These are phyloP conservation scores for Dillenia suffruticosa DNA, from an alignment of 164 flowering plant genomes.

Conservation along the genomic window DNA sequence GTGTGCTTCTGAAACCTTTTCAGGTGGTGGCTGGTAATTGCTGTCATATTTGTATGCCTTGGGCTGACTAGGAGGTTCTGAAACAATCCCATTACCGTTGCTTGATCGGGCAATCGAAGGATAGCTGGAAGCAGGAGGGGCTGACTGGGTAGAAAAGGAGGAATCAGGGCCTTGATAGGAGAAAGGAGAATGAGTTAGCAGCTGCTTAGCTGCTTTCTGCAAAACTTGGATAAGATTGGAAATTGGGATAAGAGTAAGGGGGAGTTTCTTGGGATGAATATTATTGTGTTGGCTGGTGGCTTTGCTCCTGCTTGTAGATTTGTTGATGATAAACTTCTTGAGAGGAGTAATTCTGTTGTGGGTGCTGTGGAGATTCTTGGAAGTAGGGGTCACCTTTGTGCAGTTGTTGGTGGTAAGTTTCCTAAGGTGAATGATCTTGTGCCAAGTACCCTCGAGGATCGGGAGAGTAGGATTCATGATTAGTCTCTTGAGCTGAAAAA, in stretches of 20 bases:
- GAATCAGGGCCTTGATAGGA: constrained; percentile 46
- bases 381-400: too few species aligned
- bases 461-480: too few species aligned
- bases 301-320: too few species aligned
- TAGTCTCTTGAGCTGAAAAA: constrained; percentile 2
- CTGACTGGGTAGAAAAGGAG: constrained; percentile 42
- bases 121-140: constrained; percentile 27
- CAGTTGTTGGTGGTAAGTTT: constrained; percentile 4
- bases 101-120: constrained; percentile 30
- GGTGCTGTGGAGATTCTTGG: too few species aligned
- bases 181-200: constrained; percentile 45
- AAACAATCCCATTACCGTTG: constrained; percentile 25
- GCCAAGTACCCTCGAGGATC: not conserved
- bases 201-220: constrained; percentile 54
- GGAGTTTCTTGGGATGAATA: constrained; percentile 1
- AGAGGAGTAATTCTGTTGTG: too few species aligned
- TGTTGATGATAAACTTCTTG: too few species aligned
- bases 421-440: constrained; percentile 32
- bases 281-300: too few species aligned
- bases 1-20: constrained; percentile 91
- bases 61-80: constrained; percentile 34
- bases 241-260: constrained; percentile 37
- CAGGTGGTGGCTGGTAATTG: constrained; percentile 79
- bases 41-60: constrained; percentile 54
- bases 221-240: constrained; percentile 68